Conservation (phyloP, 768 basidiomycete genomes). For the Pisolithus albus region DNA sequence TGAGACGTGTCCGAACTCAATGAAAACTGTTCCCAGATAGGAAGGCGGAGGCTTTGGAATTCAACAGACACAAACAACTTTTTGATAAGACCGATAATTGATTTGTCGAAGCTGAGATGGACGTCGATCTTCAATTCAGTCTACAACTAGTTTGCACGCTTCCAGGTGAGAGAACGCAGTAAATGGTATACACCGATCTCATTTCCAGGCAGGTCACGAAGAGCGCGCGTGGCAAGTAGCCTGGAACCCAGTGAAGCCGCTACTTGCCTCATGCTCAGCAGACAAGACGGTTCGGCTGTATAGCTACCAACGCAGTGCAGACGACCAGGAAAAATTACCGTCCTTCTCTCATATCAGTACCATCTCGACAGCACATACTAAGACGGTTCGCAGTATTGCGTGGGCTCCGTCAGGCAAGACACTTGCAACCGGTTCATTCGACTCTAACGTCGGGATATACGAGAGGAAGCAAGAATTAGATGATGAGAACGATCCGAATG, state of each 20-base stretch:
- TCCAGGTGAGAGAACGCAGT: conserved; percentile 11
- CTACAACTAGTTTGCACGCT: conserved; percentile 19
- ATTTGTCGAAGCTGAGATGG: conserved; percentile 7
- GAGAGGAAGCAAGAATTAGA: conserved; percentile 51
- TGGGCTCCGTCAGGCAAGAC: conserved; percentile 87
- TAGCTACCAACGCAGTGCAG: conserved; percentile 40
- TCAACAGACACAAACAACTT: conserved; percentile 22
- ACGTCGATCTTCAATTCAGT: conserved; percentile 11
- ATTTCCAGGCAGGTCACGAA: conserved; percentile 49
- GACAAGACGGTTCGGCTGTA: conserved; percentile 91
- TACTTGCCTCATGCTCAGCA: conserved; percentile 89
- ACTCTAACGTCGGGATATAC: conserved; percentile 89
- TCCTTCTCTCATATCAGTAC: conserved; percentile 52
- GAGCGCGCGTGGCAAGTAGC: conserved; percentile 84
- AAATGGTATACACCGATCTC: not conserved
- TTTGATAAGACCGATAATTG: conserved; percentile 7
- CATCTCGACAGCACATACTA: conserved; percentile 78
- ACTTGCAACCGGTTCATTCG: conserved; percentile 90
- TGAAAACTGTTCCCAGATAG: not conserved
- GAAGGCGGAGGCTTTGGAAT: conserved; percentile 11
- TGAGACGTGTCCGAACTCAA: not conserved
- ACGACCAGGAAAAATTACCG: conserved; percentile 19
- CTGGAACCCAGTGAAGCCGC: conserved; percentile 78
- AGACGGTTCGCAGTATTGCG: conserved; percentile 79
- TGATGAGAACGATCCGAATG: conserved; percentile 28